These are phyloP conservation scores for Wickerhamomyces strasburgensis DNA, from an alignment of 805 yeast genomes.

Conservation along the genomic window DNA sequence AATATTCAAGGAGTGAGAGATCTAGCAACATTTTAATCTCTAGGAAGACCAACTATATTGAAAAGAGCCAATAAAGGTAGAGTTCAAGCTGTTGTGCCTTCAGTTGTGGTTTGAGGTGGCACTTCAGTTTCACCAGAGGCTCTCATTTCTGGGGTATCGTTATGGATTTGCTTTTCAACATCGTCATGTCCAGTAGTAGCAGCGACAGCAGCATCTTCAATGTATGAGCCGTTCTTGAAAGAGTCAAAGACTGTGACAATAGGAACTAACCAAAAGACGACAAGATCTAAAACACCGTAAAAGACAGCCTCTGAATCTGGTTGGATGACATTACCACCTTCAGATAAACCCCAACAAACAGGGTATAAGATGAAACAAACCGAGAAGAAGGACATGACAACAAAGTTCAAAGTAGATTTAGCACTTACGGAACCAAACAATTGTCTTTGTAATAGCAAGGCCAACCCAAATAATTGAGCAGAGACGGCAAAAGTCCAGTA, in stretches of 20 bases:
- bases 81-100: no score
- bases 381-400: constrained; percentile 27
- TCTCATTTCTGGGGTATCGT: constrained; percentile 21
- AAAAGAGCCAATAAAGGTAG: not conserved
- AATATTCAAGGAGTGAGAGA: not conserved
- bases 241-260: constrained; percentile 24
- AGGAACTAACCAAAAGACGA: constrained; percentile 40
- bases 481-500: constrained; percentile 51
- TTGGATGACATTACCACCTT: constrained; percentile 51
- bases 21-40: not conserved
- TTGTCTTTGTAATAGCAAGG: constrained; percentile 27
- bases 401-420: constrained; percentile 4
- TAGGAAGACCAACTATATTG: not conserved
- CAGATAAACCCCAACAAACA: constrained; percentile 46
- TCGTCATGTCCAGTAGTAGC: constrained; percentile 9
- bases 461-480: constrained; percentile 37
- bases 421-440: constrained; percentile 9
- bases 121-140: constrained; percentile 33
- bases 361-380: constrained; percentile 39
- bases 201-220: constrained; percentile 7
- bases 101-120: constrained; percentile 1
- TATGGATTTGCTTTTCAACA: constrained; percentile 15
- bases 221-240: constrained; percentile 15
- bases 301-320: constrained; percentile 52
- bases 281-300: constrained; percentile 47